Conservation (phyloP, 495 filamentous ascomycete species). For the Aspergillus ellipticus region DNA sequence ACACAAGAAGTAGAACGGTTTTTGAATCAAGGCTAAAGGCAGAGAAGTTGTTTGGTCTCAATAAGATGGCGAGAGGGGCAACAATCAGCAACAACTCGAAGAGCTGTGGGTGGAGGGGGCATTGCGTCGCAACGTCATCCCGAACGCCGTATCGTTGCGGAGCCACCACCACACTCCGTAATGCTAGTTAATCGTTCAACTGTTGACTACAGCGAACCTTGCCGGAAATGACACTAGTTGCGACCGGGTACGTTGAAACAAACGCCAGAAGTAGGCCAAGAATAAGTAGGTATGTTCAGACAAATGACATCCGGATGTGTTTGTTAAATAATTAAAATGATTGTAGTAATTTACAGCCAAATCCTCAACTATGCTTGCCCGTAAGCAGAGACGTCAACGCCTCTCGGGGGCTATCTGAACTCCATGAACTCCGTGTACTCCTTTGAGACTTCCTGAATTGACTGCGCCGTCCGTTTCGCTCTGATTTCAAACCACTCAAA, state of each 20-base stretch:
- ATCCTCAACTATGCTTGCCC: slow-evolving; percentile 33
- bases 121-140: slow-evolving; percentile 24
- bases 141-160: slow-evolving; percentile 7
- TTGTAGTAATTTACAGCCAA: slow-evolving; percentile 25
- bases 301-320: too few relatives aligned
- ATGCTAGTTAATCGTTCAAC: too few relatives aligned
- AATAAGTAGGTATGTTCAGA: too few relatives aligned
- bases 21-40: neutral
- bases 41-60: neutral
- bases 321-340: neutral
- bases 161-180: neutral
- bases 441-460: slow-evolving; percentile 30
- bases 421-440: slow-evolving; percentile 40
- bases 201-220: too few relatives aligned
- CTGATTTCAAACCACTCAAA: slow-evolving; percentile 25
- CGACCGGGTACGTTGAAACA: too few relatives aligned
- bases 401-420: slow-evolving; percentile 31
- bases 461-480: slow-evolving; percentile 32
- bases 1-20: too few relatives aligned
- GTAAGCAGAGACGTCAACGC: slow-evolving; percentile 33
- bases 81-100: too few relatives aligned
- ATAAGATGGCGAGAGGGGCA: neutral
- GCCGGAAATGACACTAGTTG: too few relatives aligned
- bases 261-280: too few relatives aligned
- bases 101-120: slow-evolving; percentile 2